Conservation (phyloP, 495 filamentous ascomycete species). For the Hyaloscypha bicolor region DNA sequence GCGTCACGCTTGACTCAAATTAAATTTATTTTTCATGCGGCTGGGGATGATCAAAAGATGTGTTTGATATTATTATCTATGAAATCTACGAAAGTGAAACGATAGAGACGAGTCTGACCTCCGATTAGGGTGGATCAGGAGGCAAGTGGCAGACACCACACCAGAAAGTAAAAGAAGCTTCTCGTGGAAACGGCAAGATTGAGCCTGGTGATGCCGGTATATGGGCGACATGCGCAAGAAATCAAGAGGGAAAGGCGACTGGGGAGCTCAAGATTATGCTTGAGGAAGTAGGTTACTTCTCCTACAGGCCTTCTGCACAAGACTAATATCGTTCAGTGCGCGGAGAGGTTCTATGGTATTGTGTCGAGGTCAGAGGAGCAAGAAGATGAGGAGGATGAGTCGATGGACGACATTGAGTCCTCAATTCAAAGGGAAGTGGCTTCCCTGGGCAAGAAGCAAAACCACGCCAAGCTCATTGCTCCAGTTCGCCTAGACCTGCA, state of each 20-base stretch:
- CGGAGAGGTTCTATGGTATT: slow-evolving; percentile 59
- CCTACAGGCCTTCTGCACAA: background rate
- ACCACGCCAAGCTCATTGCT: slow-evolving; percentile 55
- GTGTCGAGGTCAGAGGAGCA: slow-evolving; percentile 39
- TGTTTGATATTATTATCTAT: too few relatives aligned
- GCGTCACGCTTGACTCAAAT: too few relatives aligned
- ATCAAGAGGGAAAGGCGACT: slow-evolving; percentile 75
- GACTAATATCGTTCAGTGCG: slow-evolving; percentile 49
- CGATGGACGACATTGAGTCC: slow-evolving; percentile 72
- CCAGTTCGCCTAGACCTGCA: slow-evolving; percentile 72
- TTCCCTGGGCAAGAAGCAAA: slow-evolving; percentile 53
- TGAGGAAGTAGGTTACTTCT: slow-evolving; percentile 32
- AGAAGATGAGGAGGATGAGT: slow-evolving; percentile 39
- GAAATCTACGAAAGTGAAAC: too few relatives aligned
- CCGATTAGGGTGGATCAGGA: slow-evolving; percentile 45
- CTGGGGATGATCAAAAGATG: too few relatives aligned
- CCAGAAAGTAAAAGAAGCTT: slow-evolving; percentile 46
- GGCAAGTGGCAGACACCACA: slow-evolving; percentile 60
- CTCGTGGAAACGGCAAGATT: slow-evolving; percentile 43
- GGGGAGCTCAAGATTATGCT: slow-evolving; percentile 74
- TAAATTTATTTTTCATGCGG: too few relatives aligned
- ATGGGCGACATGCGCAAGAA: slow-evolving; percentile 85
- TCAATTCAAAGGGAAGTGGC: slow-evolving; percentile 79
- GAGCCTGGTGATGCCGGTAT: slow-evolving; percentile 82
- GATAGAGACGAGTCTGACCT: background rate